Percentiles rank a stretch among this genome's conserved stretches.
Evolutionary conservation across 208 protist species (phyloP).

Genomic region (Strigomonas oncopelti): DNA sequence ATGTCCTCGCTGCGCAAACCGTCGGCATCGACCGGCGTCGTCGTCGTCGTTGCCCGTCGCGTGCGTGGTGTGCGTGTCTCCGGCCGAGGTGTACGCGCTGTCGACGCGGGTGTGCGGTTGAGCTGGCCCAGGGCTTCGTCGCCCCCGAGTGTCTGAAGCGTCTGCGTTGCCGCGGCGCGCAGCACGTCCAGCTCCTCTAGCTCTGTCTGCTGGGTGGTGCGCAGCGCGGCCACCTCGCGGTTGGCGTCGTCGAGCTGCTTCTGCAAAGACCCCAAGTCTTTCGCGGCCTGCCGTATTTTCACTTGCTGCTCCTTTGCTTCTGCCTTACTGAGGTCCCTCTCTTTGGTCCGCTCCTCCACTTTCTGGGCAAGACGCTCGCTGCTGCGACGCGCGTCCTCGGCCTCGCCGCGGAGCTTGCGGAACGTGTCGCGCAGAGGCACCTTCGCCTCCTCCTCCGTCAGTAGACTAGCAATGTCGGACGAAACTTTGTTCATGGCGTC

Average conservation of each 20-base stretch:
- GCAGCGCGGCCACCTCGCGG: not conserved
- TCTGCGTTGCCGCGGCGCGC: not conserved
- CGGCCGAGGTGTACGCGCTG: no score
- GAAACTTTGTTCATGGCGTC: conserved; percentile 1
- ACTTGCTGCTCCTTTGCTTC: conserved; percentile 6
- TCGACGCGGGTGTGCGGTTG: not conserved
- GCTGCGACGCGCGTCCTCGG: conserved; percentile 1
- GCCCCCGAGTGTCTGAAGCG: not conserved
- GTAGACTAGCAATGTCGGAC: not conserved
- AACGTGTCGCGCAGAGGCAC: not conserved
- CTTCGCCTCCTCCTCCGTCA: conserved; percentile 1
- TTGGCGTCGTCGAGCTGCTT: not conserved
- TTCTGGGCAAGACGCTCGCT: not conserved
- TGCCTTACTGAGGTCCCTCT: not conserved
- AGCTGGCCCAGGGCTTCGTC: not conserved
- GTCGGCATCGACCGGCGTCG: not conserved
- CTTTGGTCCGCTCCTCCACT: conserved; percentile 14
- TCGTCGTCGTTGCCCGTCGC: not conserved
- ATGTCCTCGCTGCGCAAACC: not conserved
- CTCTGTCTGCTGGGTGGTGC: not conserved
- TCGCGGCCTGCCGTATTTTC: conserved; percentile 4
- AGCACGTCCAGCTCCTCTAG: conserved; percentile 2
- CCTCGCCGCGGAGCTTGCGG: not conserved
- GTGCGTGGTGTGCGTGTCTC: not conserved
- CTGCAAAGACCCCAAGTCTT: not conserved